phyloP scores from a whole-genome alignment of 805 yeast genomes.

The Candida sphagnicola region DNA sequence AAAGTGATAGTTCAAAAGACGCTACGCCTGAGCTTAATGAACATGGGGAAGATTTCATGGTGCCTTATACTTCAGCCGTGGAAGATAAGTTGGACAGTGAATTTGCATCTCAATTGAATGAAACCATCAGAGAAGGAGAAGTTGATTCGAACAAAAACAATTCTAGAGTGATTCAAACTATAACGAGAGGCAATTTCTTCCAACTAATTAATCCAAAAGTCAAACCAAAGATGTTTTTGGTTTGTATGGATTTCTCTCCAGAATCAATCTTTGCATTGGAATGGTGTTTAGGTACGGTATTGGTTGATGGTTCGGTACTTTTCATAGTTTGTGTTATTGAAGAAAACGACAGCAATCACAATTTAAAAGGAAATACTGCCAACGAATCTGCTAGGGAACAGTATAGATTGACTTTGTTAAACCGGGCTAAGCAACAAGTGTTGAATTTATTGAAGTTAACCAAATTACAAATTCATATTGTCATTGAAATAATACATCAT shows the following conservation, averaged over 20 bases:
- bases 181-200: slow-evolving; percentile 66
- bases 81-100: slow-evolving; percentile 63
- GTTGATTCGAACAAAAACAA: slow-evolving; percentile 49
- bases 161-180: slow-evolving; percentile 62
- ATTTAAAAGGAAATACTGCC: slow-evolving; percentile 34
- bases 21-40: background rate
- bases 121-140: slow-evolving; percentile 51
- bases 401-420: slow-evolving; percentile 35
- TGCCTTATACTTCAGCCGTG: slow-evolving; percentile 67
- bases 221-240: slow-evolving; percentile 58
- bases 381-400: slow-evolving; percentile 35
- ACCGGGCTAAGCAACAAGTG: slow-evolving; percentile 42
- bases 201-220: slow-evolving; percentile 41
- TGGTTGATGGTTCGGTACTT: slow-evolving; percentile 77
- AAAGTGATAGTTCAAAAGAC: slow-evolving; percentile 3
- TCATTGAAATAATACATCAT: slow-evolving; percentile 70
- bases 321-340: slow-evolving; percentile 65
- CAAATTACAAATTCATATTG: slow-evolving; percentile 68
- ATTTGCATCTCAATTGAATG: slow-evolving; percentile 51
- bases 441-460: slow-evolving; percentile 55
- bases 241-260: slow-evolving; percentile 79
- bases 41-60: slow-evolving; percentile 28
- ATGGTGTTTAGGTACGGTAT: slow-evolving; percentile 82
- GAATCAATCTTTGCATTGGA: slow-evolving; percentile 82
- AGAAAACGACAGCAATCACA: slow-evolving; percentile 40